Evolutionary conservation across 2,329 filamentous ascomycete genomes (phyloP).

Genomic region (Niveomyces coronatus): DNA sequence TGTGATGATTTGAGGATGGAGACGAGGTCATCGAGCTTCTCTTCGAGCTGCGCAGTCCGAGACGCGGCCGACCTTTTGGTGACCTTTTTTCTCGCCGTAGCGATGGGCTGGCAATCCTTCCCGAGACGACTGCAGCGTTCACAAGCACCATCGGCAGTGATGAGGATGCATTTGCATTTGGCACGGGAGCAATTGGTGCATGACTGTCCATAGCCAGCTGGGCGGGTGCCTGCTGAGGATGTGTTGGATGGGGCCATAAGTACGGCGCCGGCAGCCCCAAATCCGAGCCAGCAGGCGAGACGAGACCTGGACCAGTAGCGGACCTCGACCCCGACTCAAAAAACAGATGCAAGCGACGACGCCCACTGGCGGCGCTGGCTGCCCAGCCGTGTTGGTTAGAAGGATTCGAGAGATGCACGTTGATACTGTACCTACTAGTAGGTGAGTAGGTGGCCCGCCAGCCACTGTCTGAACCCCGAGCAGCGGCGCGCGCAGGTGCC

Average conservation of each 20-base stretch:
- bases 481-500: too few species aligned
- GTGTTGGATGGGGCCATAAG: slow-evolving; percentile 3
- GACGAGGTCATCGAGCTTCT: slow-evolving; percentile 39
- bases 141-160: slow-evolving; percentile 22
- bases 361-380: slow-evolving; percentile 3
- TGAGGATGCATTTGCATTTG: slow-evolving; percentile 39
- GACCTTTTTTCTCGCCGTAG: slow-evolving; percentile 28
- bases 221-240: slow-evolving; percentile 7
- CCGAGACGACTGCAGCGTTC: slow-evolving; percentile 35
- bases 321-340: too few species aligned
- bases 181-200: slow-evolving; percentile 37
- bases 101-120: slow-evolving; percentile 36
- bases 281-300: slow-evolving; percentile 1
- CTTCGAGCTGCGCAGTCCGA: slow-evolving; percentile 36
- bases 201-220: slow-evolving; percentile 32
- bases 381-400: neutral
- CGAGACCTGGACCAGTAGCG: too few species aligned
- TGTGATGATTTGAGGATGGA: slow-evolving; percentile 29
- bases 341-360: too few species aligned
- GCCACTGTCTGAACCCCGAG: slow-evolving; percentile 7
- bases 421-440: too few species aligned
- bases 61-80: slow-evolving; percentile 23
- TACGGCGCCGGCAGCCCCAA: slow-evolving; percentile 1
- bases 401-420: neutral
- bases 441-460: too few species aligned